Base-by-base conservation (phyloP, 2,329 filamentous ascomycete species). In the Neonectria magnoliae region DNA sequence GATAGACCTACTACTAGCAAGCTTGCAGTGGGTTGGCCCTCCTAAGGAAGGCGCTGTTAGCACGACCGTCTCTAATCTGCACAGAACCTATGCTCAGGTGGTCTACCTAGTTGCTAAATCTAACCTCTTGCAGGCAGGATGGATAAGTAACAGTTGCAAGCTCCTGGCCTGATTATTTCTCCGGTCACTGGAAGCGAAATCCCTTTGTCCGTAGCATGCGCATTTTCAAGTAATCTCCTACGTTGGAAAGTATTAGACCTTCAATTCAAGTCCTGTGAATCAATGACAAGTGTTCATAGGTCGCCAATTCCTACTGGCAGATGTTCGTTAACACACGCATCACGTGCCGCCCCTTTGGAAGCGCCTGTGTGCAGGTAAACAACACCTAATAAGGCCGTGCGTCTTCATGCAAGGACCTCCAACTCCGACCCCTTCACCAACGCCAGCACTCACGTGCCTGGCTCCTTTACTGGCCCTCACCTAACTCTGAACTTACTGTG, bases 31-130 rank as follows among this genome's bases (percentile, higher is more conserved):
- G 45, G 29, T 14, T 16, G 22, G 4, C 25, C 45, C 25, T 7
- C 16, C 45, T 31, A n/a, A 29, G 8, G 7, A 8, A 48, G 20
- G 27, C 36, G 8, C 14, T 38, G 6, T 38, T 16, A 16, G 14
- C n/a, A 38, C 36, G 14, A 38, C 33, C 36, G 47, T 45, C 36
- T 38, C 47, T 52, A 53, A 60, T 47, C 51, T 45, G 38, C 38
- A 59, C 38, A 59, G 44, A 22, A 18, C 44, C 57, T 47, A 59
- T 51, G 9, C 7, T 29, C 3, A 29, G 29, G 25, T 25, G 4
- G 25, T 25, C 9, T 10, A 29, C 47, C n/a, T 59, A 47, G 16
- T 31, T 36, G 36, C 36, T 38, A 38, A 29, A 33, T n/a, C 38
- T 47, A n/a, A 29, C 45, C 45, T 48, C 38, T 42, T 41, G 38